These are phyloP conservation scores for Penicillium sp. DNA, from an alignment of 2,329 filamentous ascomycete genomes.

Conservation along the genomic window DNA sequence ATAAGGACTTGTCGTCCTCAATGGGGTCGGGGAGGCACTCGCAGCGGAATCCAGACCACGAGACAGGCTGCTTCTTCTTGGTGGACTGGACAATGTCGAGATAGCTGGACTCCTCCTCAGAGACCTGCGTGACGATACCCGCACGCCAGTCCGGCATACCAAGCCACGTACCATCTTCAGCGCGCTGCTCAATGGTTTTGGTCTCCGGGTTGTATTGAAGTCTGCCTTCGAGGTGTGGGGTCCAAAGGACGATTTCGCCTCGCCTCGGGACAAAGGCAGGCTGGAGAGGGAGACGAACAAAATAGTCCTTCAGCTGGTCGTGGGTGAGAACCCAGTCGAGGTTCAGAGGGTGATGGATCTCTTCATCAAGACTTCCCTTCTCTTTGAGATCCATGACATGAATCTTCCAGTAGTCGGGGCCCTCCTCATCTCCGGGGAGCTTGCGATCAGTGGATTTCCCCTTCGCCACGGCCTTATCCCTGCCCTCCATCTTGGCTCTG, in stretches of 20 bases:
- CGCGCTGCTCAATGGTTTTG: conserved; percentile 39
- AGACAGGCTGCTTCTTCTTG: conserved; percentile 48
- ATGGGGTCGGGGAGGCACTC: conserved; percentile 60
- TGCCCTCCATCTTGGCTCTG: neutral
- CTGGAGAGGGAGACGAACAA: conserved; percentile 49
- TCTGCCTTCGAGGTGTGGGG: conserved; percentile 39
- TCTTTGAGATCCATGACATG: conserved; percentile 52
- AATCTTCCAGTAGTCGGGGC: conserved; percentile 30
- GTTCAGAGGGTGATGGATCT: conserved; percentile 55
- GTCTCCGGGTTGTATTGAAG: conserved; percentile 41
- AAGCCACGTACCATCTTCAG: conserved; percentile 37
- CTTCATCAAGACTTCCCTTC: conserved; percentile 46
- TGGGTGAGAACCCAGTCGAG: conserved; percentile 62
- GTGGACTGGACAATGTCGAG: conserved; percentile 52
- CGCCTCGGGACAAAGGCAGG: conserved; percentile 57
- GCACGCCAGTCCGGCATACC: conserved; percentile 58
- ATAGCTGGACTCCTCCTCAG: conserved; percentile 48
- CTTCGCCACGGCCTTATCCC: neutral
- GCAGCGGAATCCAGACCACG: conserved; percentile 59
- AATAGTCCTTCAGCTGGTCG: conserved; percentile 44
- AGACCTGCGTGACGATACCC: conserved; percentile 58
- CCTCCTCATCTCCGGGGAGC: conserved; percentile 17
- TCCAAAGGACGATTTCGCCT: conserved; percentile 63
- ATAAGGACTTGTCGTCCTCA: conserved; percentile 54
- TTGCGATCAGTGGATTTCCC: neutral